A percentile compares a stretch with the other conserved stretches of the same genome.
Conservation (phyloP, 2,329 filamentous ascomycete species). For the Clathrospora elynae region DNA sequence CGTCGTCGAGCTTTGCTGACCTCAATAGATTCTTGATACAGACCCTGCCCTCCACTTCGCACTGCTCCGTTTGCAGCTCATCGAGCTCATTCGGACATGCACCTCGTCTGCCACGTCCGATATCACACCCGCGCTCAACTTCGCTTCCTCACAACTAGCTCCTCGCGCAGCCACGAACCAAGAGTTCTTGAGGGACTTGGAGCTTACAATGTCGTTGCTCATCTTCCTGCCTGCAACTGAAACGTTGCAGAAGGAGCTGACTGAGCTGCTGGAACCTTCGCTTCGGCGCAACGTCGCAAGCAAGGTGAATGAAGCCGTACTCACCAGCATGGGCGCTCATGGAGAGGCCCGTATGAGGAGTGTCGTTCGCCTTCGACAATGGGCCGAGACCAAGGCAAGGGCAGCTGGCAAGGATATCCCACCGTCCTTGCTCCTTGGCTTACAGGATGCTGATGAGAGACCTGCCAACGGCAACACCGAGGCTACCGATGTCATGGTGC, state of each 20-base stretch:
- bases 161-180: conserved; percentile 82
- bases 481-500: conserved; percentile 44
- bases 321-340: conserved; percentile 72
- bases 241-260: conserved; percentile 74
- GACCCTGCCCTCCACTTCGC: conserved; percentile 86
- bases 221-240: conserved; percentile 74
- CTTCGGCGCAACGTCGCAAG: conserved; percentile 84
- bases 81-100: conserved; percentile 86
- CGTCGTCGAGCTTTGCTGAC: conserved; percentile 31
- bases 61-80: conserved; percentile 84
- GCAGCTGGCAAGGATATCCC: conserved; percentile 52
- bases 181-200: conserved; percentile 82
- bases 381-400: conserved; percentile 73
- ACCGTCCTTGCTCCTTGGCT: conserved; percentile 48
- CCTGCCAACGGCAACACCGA: conserved; percentile 39
- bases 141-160: conserved; percentile 85
- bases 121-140: conserved; percentile 79
- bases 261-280: conserved; percentile 75
- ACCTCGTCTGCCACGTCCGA: conserved; percentile 70
- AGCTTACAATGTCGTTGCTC: conserved; percentile 89
- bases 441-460: conserved; percentile 45
- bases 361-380: conserved; percentile 79
- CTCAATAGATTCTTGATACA: conserved; percentile 77
- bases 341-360: conserved; percentile 82
- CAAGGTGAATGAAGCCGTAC: conserved; percentile 85